Percentiles rank a stretch among this genome's conserved stretches.
Conservation (phyloP, 257 asterid species). For the Solanum clarkiae region DNA sequence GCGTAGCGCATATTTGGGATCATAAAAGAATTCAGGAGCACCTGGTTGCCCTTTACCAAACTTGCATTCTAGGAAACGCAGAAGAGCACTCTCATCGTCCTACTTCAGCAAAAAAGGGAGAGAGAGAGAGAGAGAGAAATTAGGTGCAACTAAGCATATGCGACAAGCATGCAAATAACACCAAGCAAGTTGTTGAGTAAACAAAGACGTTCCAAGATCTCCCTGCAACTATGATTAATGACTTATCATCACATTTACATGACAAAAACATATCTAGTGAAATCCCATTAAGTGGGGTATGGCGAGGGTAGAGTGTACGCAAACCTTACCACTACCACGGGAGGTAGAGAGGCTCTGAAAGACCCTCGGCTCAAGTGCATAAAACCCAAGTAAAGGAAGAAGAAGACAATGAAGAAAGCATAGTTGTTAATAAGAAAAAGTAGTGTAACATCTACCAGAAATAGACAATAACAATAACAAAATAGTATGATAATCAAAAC, state of each 20-base stretch:
- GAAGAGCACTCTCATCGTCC: conserved; percentile 93
- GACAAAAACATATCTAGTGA: neutral
- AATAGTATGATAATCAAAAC: no score
- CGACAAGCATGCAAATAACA: neutral
- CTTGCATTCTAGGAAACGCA: conserved; percentile 91
- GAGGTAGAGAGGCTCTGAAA: no score
- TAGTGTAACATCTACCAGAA: no score
- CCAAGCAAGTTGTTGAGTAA: neutral
- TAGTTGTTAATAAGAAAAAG: no score
- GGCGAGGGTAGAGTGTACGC: no score
- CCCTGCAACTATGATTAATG: neutral
- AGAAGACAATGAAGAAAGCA: no score
- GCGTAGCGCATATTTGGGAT: conserved; percentile 93
- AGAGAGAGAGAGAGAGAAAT: neutral
- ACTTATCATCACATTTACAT: neutral
- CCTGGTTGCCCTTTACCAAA: conserved; percentile 69
- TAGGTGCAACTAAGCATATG: conserved; percentile 5
- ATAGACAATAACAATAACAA: no score
- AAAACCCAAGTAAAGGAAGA: no score
- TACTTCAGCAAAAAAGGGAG: conserved; percentile 11
- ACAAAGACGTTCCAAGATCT: neutral
- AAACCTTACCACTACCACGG: no score
- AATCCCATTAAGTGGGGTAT: no score
- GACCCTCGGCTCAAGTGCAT: no score
- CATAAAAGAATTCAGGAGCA: conserved; percentile 83